Base-by-base conservation (phyloP, 257 asterid species). In the Striga asiatica region DNA sequence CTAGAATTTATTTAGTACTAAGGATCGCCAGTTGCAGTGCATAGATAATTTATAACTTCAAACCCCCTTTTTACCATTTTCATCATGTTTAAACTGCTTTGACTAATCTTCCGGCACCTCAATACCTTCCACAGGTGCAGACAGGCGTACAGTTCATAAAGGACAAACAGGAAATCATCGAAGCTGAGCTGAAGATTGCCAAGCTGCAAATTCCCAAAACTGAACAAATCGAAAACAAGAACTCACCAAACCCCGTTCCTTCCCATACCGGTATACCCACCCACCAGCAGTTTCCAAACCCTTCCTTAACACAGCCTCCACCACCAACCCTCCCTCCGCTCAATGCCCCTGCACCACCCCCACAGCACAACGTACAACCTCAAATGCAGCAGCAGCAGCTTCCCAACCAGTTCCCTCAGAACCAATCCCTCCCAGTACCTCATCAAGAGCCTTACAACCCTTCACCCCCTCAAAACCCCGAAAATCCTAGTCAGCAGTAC, bases 111-210 rank as follows among this genome's bases (percentile, higher is more conserved):
- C 34, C 28, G 1, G 19, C 29, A 37, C 41, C 46, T 50, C 29
- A 28, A 16, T 29, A 23, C 61, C 68, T 31, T 66, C 57, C 64
- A 75, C 80, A 92, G 99, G 95, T 92, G 65, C 93, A 81, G 61
- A 73, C 70, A 1, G 82, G 85, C 31, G 87, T 92, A 18, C 78
- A 76, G 56, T 53, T 62, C 61, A 79, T 92, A 60, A 74, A 37
- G 73, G 97, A 92, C 57, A 82, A 92, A 64, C 97, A 82, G 74
- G 95, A 91, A 35, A 80, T 76, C 49, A 58, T 84, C 50, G 91
- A 81, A 49, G 92, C 88, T 62, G 78, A 82, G 54, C 58, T 81
- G 64, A 76, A 78, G 68, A 78, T 78, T 46, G 70, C 85, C 47
- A 91, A 87, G 70, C 76, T 79, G 62, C 88, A 78, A 58, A 53